Evolutionary conservation across 192 early-diverging fungal species (phyloP).

Genomic region (Allomyces javanicus): DNA sequence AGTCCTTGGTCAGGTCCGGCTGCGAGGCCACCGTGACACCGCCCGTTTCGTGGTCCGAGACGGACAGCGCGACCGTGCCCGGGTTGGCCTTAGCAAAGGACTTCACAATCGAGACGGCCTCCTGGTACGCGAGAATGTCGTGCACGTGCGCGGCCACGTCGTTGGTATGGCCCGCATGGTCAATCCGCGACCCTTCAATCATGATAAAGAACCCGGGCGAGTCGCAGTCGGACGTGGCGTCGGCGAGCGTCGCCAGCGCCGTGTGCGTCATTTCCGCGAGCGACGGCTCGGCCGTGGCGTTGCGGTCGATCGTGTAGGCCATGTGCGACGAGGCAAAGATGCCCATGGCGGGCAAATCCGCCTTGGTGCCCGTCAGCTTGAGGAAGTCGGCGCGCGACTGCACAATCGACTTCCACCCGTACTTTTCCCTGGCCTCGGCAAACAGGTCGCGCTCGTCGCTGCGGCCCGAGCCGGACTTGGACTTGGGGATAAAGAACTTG

Average conservation of each 20-base stretch:
- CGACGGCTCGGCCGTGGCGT: conserved; percentile 17
- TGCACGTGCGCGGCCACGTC: conserved; percentile 35
- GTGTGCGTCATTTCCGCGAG: conserved; percentile 27
- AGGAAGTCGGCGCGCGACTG: conserved; percentile 6
- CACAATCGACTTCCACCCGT: conserved; percentile 6
- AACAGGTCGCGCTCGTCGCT: conserved; percentile 19
- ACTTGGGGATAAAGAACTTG: conserved; percentile 23
- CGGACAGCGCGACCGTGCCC: conserved; percentile 27
- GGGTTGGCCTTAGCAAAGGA: conserved; percentile 22
- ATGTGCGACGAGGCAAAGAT: conserved; percentile 27
- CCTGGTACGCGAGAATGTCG: conserved; percentile 36
- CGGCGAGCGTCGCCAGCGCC: conserved; percentile 16
- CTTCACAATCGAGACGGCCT: conserved; percentile 21
- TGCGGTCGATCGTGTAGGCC: conserved; percentile 28
- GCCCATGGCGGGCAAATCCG: conserved; percentile 18
- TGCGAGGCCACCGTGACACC: conserved; percentile 26
- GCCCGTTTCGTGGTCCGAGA: conserved; percentile 45
- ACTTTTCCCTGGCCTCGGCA: conserved; percentile 4
- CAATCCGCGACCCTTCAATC: conserved; percentile 41
- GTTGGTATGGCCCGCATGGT: conserved; percentile 33
- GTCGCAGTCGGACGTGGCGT: conserved; percentile 1
- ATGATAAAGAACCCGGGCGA: conserved; percentile 30
- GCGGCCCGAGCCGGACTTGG: conserved; percentile 15
- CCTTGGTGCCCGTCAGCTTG: conserved; percentile 2
- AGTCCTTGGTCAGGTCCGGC: conserved; percentile 9